A percentile compares a stretch with the other conserved stretches of the same genome.
Conservation (phyloP, 1,284 basidiomycete genomes). For the Ustilago loliicola region DNA sequence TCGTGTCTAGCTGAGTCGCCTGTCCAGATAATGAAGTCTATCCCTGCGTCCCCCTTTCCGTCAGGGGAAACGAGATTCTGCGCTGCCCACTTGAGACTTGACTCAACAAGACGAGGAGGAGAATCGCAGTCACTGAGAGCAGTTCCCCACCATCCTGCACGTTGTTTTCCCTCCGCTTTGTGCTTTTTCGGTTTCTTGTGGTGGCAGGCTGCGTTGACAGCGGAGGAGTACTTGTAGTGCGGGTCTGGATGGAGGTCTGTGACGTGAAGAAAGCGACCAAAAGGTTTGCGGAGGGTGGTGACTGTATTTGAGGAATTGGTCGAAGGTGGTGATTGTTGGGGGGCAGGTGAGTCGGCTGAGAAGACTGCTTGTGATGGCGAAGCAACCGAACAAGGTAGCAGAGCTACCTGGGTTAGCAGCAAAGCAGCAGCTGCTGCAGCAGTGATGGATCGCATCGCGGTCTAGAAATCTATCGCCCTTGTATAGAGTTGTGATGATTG, state of each 20-base stretch:
- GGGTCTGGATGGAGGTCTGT: conserved; percentile 86
- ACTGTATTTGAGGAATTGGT: not conserved
- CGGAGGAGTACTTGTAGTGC: conserved; percentile 75
- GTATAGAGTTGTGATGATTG: not conserved
- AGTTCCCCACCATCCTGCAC: conserved; percentile 70
- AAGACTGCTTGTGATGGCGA: conserved; percentile 23
- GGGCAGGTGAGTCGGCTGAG: conserved; percentile 7
- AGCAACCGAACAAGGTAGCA: conserved; percentile 8
- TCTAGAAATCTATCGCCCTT: not conserved
- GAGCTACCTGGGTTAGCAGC: conserved; percentile 13
- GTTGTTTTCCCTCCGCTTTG: conserved; percentile 51
- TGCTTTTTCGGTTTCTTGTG: conserved; percentile 60
- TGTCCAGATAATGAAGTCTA: conserved; percentile 88
- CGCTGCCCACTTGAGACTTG: conserved; percentile 84
- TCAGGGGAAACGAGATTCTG: conserved; percentile 74
- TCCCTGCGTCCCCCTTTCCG: no score
- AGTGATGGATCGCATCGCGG: conserved; percentile 13
- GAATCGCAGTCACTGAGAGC: conserved; percentile 84
- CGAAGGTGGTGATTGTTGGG: not conserved
- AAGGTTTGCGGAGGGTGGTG: conserved; percentile 54
- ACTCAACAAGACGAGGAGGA: conserved; percentile 81
- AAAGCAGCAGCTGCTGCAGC: conserved; percentile 17
- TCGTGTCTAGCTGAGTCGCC: conserved; percentile 94
- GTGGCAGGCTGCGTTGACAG: conserved; percentile 51
- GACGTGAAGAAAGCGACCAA: conserved; percentile 81